These are phyloP conservation scores for Vickermania ingenoplastis DNA, from an alignment of 208 protist genomes.

Conservation along the genomic window DNA sequence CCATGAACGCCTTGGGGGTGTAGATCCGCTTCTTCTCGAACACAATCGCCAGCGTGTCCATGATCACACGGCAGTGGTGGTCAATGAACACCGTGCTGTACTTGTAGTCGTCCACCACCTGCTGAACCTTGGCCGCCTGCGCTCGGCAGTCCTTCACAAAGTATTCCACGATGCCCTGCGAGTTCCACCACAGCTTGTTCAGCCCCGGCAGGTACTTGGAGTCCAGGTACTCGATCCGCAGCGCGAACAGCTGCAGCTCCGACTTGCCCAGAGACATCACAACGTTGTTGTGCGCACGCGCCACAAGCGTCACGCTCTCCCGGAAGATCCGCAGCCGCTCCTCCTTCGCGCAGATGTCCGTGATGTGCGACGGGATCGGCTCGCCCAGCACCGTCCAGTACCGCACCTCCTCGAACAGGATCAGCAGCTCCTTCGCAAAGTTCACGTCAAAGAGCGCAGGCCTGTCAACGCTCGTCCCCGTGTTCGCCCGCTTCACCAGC, in stretches of 20 bases:
- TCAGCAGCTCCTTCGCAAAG: conserved; percentile 90
- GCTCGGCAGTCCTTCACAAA: conserved; percentile 91
- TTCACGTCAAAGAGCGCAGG: conserved; percentile 84
- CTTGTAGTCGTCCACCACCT: conserved; percentile 93
- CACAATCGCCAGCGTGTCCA: conserved; percentile 88
- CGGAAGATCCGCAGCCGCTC: conserved; percentile 92
- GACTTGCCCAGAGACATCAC: conserved; percentile 74
- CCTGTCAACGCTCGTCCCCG: conserved; percentile 35
- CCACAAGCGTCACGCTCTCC: conserved; percentile 93
- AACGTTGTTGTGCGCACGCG: conserved; percentile 95
- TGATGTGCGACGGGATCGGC: conserved; percentile 68
- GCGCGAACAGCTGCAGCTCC: conserved; percentile 92
- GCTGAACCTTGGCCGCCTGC: conserved; percentile 73
- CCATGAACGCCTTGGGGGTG: conserved; percentile 73
- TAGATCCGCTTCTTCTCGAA: conserved; percentile 94
- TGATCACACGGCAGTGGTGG: conserved; percentile 84
- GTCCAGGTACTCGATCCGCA: conserved; percentile 89
- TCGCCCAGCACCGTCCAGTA: conserved; percentile 90
- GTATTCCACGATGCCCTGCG: conserved; percentile 92
- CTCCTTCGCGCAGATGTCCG: conserved; percentile 84
- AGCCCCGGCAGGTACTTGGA: conserved; percentile 88
- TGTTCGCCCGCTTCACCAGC: conserved; percentile 46
- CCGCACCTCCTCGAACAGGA: conserved; percentile 93
- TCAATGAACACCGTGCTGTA: conserved; percentile 78
- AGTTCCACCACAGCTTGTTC: conserved; percentile 92